phyloP scores from a whole-genome alignment of 2,329 filamentous ascomycete species.

The Cercospora sojina region DNA sequence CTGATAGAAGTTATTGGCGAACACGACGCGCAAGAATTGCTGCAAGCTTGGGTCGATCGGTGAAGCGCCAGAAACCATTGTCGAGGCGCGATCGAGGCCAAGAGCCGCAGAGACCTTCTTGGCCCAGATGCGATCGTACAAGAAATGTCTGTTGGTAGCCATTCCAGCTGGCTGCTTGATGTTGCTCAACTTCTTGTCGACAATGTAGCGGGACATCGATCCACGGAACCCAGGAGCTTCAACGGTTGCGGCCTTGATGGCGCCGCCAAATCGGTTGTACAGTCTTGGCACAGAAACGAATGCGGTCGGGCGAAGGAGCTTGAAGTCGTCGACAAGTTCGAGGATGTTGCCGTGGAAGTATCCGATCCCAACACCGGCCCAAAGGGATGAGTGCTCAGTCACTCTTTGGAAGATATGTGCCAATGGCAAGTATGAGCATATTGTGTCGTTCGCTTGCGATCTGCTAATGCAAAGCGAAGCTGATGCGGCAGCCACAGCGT shows the following conservation, averaged over 20 bases:
- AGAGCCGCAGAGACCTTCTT: conserved; percentile 82
- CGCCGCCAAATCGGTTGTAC: conserved; percentile 85
- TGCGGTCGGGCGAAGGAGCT: conserved; percentile 75
- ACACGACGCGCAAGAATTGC: conserved; percentile 80
- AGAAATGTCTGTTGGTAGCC: conserved; percentile 73
- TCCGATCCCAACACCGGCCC: conserved; percentile 72
- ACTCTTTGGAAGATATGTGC: conserved; percentile 93
- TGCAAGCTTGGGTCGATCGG: conserved; percentile 87
- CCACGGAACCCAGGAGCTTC: conserved; percentile 79
- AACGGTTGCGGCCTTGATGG: conserved; percentile 75
- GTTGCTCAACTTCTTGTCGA: conserved; percentile 75
- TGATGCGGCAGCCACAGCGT: conserved; percentile 71
- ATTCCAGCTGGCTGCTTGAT: conserved; percentile 65
- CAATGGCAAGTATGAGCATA: conserved; percentile 85
- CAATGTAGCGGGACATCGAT: conserved; percentile 73
- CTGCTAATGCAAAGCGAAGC: conserved; percentile 56
- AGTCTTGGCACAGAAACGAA: conserved; percentile 89
- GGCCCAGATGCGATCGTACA: conserved; percentile 87
- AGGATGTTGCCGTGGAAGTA: conserved; percentile 93
- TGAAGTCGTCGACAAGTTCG: conserved; percentile 85
- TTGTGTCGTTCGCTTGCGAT: conserved; percentile 60
- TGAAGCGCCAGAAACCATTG: conserved; percentile 84
- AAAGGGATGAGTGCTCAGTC: conserved; percentile 71
- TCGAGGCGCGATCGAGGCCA: conserved; percentile 70
- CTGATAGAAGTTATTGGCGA: conserved; percentile 75